These are phyloP conservation scores for Rhynchospora tenuis DNA, from an alignment of 176 grass and related monocot genomes.

Conservation along the genomic window DNA sequence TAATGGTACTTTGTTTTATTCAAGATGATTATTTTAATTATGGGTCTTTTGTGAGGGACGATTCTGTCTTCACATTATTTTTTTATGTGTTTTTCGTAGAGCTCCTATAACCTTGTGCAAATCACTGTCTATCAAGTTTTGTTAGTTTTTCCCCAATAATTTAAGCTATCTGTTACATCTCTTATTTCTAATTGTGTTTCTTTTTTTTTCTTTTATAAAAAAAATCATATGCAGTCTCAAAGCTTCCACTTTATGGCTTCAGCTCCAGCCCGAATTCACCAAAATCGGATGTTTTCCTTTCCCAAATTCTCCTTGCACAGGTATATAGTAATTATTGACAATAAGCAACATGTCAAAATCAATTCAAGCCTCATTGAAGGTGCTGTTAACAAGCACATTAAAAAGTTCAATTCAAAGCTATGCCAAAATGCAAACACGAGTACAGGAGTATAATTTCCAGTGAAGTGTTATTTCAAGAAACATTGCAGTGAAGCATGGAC, in stretches of 20 bases:
- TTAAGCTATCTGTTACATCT: neutral
- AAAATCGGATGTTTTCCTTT: constrained; percentile 44
- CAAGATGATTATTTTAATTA: constrained; percentile 5
- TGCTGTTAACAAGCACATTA: neutral
- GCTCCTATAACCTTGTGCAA: neutral
- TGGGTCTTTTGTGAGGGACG: neutral
- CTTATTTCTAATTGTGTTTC: neutral
- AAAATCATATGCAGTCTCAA: constrained; percentile 46
- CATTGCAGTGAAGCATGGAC: neutral
- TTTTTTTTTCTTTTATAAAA: neutral
- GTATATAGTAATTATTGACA: constrained; percentile 24
- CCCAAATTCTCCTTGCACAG: constrained; percentile 66
- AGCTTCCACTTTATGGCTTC: constrained; percentile 74
- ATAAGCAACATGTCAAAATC: neutral
- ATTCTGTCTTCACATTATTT: neutral
- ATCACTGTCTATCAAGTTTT: neutral
- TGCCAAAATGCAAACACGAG: neutral
- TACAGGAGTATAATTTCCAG: neutral
- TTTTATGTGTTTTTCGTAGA: neutral
- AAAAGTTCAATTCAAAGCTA: neutral
- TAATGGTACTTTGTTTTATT: neutral
- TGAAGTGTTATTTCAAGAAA: too few species aligned
- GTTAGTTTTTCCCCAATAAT: neutral
- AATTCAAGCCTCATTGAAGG: neutral
- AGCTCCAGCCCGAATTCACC: constrained; percentile 26